Evolutionary conservation across 257 asterid genomes (phyloP).

Genomic region (Capsicum chinense): DNA sequence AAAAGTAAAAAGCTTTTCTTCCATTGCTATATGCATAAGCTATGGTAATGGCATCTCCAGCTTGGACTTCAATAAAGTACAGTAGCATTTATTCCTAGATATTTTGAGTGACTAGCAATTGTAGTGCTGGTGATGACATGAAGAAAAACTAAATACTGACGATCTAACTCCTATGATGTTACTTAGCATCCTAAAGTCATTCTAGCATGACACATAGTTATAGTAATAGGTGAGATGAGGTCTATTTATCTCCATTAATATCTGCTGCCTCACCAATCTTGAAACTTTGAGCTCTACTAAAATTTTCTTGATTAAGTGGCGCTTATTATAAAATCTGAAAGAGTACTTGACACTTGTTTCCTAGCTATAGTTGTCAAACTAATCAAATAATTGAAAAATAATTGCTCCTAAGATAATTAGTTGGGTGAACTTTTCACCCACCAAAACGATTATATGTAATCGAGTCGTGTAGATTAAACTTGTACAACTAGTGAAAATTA

Average conservation of each 20-base stretch:
- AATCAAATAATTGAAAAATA: no score
- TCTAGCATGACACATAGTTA: neutral
- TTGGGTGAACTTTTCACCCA: neutral
- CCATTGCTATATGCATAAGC: neutral
- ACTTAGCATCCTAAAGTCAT: neutral
- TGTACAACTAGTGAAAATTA: neutral
- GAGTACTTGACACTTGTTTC: no score
- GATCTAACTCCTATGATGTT: neutral
- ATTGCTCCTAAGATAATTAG: no score
- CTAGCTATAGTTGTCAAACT: no score
- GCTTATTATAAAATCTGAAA: no score
- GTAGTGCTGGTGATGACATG: no score
- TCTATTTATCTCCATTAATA: neutral
- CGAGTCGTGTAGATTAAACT: conserved; percentile 10
- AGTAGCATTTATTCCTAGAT: neutral
- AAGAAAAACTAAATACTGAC: neutral
- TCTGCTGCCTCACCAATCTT: neutral
- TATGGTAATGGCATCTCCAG: conserved; percentile 9
- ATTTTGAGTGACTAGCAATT: neutral
- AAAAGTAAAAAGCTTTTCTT: neutral
- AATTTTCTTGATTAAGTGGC: neutral
- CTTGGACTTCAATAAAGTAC: neutral
- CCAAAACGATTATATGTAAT: neutral
- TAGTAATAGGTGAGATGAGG: neutral
- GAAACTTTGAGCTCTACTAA: neutral